phyloP scores from a whole-genome alignment of 306 rosid genomes.

The Vachellia collinsii region DNA sequence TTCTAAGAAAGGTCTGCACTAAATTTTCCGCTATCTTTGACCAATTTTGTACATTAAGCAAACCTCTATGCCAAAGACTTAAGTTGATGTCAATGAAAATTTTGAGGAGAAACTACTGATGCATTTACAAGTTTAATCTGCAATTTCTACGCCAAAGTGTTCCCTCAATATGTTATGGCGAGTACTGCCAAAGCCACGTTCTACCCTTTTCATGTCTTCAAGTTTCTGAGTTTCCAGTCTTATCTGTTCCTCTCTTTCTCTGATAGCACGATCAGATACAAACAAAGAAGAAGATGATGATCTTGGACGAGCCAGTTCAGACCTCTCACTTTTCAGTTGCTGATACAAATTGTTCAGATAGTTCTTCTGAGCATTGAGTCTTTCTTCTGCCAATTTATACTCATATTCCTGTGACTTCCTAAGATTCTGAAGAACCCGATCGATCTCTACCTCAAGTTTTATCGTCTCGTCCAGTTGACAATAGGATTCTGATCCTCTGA shows the following conservation, averaged over 20 bases:
- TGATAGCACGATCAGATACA: conserved; percentile 42
- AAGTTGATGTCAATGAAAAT: not conserved
- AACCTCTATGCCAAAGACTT: conserved; percentile 1
- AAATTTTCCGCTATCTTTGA: not conserved
- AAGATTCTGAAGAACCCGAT: conserved; percentile 58
- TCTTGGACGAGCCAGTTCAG: conserved; percentile 45
- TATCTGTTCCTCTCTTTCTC: conserved; percentile 68
- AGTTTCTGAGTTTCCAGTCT: conserved; percentile 52
- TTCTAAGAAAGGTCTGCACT: not conserved
- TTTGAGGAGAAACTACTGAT: not conserved
- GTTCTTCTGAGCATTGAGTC: conserved; percentile 56
- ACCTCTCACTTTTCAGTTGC: conserved; percentile 63
- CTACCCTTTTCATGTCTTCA: conserved; percentile 61
- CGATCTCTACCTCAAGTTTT: conserved; percentile 58
- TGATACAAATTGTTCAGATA: conserved; percentile 56
- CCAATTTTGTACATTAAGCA: not conserved
- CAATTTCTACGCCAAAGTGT: conserved; percentile 54
- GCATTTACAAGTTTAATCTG: conserved; percentile 35
- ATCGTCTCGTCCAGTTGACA: conserved; percentile 39
- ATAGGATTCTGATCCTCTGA: conserved; percentile 29
- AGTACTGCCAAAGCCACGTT: conserved; percentile 64
- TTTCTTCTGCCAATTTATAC: conserved; percentile 64
- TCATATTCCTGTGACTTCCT: conserved; percentile 70
- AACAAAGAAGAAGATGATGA: conserved; percentile 48
- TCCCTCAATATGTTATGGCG: conserved; percentile 50